These are phyloP conservation scores for Arthrinium phaeospermum DNA, from an alignment of 2,329 filamentous ascomycete species.

Conservation along the genomic window DNA sequence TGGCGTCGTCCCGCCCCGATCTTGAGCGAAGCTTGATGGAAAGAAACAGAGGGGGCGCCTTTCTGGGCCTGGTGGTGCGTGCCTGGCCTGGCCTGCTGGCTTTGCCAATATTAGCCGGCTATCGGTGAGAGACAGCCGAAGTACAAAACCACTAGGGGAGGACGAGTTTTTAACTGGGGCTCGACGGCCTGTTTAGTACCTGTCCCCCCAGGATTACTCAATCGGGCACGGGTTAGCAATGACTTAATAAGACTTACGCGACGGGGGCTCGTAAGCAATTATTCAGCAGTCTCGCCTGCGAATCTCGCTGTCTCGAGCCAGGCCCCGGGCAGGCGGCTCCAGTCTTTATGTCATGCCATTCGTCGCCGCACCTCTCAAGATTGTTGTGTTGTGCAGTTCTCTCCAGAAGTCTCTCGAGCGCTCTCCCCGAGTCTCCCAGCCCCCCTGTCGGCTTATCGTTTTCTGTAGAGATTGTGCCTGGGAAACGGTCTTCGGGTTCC, in stretches of 20 bases:
- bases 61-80: not conserved
- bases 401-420: too few relatives aligned
- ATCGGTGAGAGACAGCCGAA: constrained; percentile 3
- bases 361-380: not conserved
- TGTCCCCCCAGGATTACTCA: not conserved
- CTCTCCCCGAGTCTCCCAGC: not conserved
- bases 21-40: not conserved
- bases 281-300: not conserved
- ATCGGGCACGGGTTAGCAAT: not conserved
- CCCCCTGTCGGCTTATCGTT: not conserved
- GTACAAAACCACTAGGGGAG: not conserved
- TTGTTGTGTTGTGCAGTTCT: not conserved
- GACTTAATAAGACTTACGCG: constrained; percentile 2
- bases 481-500: not conserved
- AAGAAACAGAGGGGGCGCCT: not conserved
- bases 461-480: not conserved
- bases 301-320: not conserved
- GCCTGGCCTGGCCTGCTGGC: not conserved
- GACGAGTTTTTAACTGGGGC: not conserved
- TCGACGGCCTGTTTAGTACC: not conserved
- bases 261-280: constrained; percentile 5
- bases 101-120: constrained; percentile 2
- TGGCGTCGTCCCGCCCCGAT: not conserved
- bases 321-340: not conserved
- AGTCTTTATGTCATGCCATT: constrained; percentile 14